Evolutionary conservation across 495 filamentous ascomycete species (phyloP), one percentile per base, ranked within the genome.

Genomic region (Xylaria scruposa): DNA sequence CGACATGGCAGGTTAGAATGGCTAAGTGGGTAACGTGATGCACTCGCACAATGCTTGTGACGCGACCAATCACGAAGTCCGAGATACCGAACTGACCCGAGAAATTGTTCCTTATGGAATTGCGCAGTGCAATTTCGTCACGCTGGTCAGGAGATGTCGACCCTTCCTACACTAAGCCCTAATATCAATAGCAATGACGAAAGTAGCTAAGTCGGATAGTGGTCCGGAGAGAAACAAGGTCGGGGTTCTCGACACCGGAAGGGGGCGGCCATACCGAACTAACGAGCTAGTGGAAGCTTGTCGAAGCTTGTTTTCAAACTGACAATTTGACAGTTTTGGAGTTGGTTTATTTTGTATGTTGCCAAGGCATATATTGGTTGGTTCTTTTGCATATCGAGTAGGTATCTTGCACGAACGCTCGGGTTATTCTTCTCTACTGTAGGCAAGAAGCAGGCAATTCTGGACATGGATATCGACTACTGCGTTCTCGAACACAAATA

Each of bases 31-130:
- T 44, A 44, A 63, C 36, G 38, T 3, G 17, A 38, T 21, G 31
- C 29, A 19, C 24, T 19, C 38, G 46, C 49, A 68, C 24, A 15
- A 21, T 49, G 24, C 24, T n/a, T 70, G 67, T n/a, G 44, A 60
- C 38, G n/a, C 21, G 19, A 21, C 44, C 56, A 59, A 47, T 56
- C n/a, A 73, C 24, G 61, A 71, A 74, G 51, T 4, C 76, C 76
- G 74, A 74, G 65, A 69, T 73, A 54, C 76, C 76, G 76, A 76
- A 38, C 36, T 61, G 58, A 53, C 51, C 70, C 76, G 71, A 64
- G 54, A 42, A 24, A 38, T 59, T 3, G 40, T 42, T 29, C 44
- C 54, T 51, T 53, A 26, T 73, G 75, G 72, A 49, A 73, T 56
- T 17, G 42, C 38, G n/a, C 46, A 29, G 5, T 33, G 47, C 31